Evolutionary conservation across 352 stramenopile species (phyloP).

Genomic region (Plasmopara muralis): DNA sequence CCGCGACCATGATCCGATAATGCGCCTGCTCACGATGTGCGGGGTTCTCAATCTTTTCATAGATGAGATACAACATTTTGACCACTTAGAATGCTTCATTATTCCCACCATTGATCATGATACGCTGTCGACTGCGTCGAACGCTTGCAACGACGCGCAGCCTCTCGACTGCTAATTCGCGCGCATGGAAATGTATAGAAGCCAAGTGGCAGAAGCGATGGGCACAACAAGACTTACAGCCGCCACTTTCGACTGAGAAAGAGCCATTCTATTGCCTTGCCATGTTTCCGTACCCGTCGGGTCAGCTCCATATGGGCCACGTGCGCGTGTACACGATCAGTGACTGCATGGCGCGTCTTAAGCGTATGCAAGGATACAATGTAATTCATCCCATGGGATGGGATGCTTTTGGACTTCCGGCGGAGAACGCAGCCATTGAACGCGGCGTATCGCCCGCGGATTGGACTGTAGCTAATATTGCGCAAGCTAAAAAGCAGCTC

Average conservation of each 20-base stretch:
- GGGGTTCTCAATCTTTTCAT: constrained; percentile 6
- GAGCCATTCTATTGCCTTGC: constrained; percentile 84
- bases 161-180: constrained; percentile 18
- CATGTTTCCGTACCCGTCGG: constrained; percentile 99
- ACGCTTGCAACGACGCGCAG: constrained; percentile 14
- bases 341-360: constrained; percentile 96
- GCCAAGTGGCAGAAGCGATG: constrained; percentile 69
- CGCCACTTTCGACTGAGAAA: constrained; percentile 19
- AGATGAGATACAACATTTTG: not conserved
- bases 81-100: constrained; percentile 1
- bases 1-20: constrained; percentile 31
- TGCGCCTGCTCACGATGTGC: constrained; percentile 3
- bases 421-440: constrained; percentile 99
- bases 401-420: constrained; percentile 99
- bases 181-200: constrained; percentile 53
- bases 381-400: constrained; percentile 99
- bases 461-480: constrained; percentile 97
- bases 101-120: constrained; percentile 1
- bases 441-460: constrained; percentile 93
- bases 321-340: constrained; percentile 99
- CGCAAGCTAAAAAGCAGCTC: constrained; percentile 94
- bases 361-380: constrained; percentile 95
- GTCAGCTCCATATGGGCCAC: constrained; percentile 97
- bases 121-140: constrained; percentile 1
- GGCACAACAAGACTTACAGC: constrained; percentile 20